phyloP scores from a whole-genome alignment of 805 yeast species.

The Metahyphopichia silvanorum region DNA sequence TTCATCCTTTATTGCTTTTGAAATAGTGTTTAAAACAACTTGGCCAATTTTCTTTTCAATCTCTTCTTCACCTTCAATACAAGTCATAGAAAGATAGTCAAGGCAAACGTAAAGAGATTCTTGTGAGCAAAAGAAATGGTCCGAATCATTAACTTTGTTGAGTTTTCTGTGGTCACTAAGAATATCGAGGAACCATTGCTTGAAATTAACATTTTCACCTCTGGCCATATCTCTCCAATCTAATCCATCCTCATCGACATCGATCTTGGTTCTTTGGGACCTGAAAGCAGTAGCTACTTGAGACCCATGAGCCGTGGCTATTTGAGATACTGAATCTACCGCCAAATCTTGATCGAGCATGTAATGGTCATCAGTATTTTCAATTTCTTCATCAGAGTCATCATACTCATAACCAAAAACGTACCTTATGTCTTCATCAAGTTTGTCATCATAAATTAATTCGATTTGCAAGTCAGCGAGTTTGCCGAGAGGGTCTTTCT shows the following conservation, averaged over 20 bases:
- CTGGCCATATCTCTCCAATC: slow-evolving; percentile 76
- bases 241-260: slow-evolving; percentile 56
- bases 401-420: slow-evolving; percentile 57
- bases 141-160: slow-evolving; percentile 15
- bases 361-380: slow-evolving; percentile 5
- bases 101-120: slow-evolving; percentile 19
- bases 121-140: slow-evolving; percentile 26
- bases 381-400: slow-evolving; percentile 15
- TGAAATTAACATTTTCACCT: slow-evolving; percentile 43
- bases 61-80: slow-evolving; percentile 22
- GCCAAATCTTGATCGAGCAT: slow-evolving; percentile 6
- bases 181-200: slow-evolving; percentile 15
- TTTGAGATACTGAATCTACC: too few species aligned
- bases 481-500: slow-evolving; percentile 27
- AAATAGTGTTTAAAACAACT: slow-evolving; percentile 45
- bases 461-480: slow-evolving; percentile 54
- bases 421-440: slow-evolving; percentile 65
- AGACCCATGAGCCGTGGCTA: slow-evolving; percentile 2
- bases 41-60: slow-evolving; percentile 30
- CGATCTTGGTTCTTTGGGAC: too few species aligned
- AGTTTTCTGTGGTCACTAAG: slow-evolving; percentile 13
- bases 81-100: slow-evolving; percentile 19
- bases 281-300: too few species aligned
- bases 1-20: slow-evolving; percentile 49
- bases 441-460: slow-evolving; percentile 58